Base-by-base conservation (phyloP, 2,329 filamentous ascomycete genomes). In the Colletotrichum lupini region DNA sequence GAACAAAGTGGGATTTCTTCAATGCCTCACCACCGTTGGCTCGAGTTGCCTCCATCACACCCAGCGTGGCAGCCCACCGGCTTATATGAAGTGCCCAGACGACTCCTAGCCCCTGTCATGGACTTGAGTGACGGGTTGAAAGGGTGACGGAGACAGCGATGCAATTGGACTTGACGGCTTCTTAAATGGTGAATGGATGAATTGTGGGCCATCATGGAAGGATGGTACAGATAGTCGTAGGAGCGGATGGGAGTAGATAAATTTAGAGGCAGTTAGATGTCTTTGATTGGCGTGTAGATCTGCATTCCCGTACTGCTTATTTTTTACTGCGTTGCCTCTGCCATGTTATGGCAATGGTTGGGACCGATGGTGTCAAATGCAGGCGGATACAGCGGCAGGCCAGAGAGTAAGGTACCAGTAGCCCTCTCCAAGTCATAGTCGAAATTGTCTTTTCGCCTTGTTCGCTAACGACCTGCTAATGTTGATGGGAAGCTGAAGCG, bases 1-100 rank as follows among this genome's bases (percentile, higher is more conserved):
- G 24, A 19, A 55, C 62, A 57, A 74, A 63, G 42, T 58, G 62
- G 42, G 61, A 72, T 60, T 73, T 70, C 60, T 61, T 65, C 42
- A 64, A 32, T 70, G 63, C 56, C 35, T 65, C 26, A 59, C 53
- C 70, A 63, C 52, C 37, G 58, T 65, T 73, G 71, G 56, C 56
- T 58, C 53, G 46, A 69, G 32, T 46, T 55, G 61, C 14, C 57
- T 66, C 52, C 52, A 57, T 66, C 60, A 63, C 46, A 73, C 52
- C 14, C 24, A 28, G 26, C 32, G 53, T 49, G 46, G 35, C 35
- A 57, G 46, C 58, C 53, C 66, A 28, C 42, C 53, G 60, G 53
- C 53, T 59, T 72, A 58, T 58, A 49, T 59, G 32, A 22, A n/a
- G n/a, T 56, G 42, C 32, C 3, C 26, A 67, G 68, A 56, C 56